Conservation (phyloP, 495 filamentous ascomycete species). For the Trypethelium eluteriae region DNA sequence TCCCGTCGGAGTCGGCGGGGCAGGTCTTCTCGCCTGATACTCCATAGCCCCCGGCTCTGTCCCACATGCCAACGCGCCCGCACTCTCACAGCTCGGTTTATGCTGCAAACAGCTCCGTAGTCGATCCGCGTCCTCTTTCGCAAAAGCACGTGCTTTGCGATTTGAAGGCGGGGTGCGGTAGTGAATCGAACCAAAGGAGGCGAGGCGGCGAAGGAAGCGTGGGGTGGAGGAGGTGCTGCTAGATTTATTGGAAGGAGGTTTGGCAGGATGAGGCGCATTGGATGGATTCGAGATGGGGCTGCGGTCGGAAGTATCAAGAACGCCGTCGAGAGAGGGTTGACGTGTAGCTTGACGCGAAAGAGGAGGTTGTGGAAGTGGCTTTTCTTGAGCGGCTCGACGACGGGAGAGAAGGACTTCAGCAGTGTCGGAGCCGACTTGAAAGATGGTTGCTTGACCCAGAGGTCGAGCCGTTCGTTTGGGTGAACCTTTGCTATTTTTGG, state of each 20-base stretch:
- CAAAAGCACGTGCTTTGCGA: conserved; percentile 27
- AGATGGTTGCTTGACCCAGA: conserved; percentile 1
- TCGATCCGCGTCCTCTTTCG: conserved; percentile 21
- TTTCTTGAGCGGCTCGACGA: neutral
- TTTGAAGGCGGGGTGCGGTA: conserved; percentile 32
- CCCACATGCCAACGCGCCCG: neutral
- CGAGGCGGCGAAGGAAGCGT: conserved; percentile 3
- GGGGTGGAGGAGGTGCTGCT: neutral
- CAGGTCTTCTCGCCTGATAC: neutral
- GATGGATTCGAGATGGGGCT: no score
- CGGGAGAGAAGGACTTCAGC: conserved; percentile 6
- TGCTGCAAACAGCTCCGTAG: conserved; percentile 13
- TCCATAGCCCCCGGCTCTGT: neutral
- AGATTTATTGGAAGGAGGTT: neutral
- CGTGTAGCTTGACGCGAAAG: neutral
- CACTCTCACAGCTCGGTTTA: neutral
- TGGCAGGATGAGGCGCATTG: neutral
- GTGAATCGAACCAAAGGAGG: conserved; percentile 10
- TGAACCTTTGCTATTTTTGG: conserved; percentile 1
- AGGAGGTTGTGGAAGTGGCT: neutral
- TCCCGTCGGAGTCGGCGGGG: neutral
- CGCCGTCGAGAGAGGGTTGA: neutral
- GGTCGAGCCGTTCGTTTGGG: neutral
- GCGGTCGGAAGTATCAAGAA: neutral
- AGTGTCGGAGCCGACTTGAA: neutral